Conservation (phyloP, 148 eudicot species). For the Rhododendron ferrugineum region DNA sequence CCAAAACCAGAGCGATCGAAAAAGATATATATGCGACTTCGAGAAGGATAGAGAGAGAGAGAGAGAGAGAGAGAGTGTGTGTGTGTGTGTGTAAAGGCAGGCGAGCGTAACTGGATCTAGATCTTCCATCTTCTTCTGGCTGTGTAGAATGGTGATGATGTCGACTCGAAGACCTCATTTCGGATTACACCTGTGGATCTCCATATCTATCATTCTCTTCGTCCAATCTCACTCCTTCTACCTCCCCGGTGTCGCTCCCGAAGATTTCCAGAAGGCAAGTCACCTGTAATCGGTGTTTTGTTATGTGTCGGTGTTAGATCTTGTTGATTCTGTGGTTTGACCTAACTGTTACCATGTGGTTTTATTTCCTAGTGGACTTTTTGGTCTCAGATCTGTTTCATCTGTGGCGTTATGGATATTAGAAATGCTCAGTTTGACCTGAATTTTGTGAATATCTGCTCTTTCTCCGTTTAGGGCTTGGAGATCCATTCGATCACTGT, state of each 20-base stretch:
- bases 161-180: neutral
- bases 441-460: neutral
- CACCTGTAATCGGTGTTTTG: neutral
- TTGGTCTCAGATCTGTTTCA: neutral
- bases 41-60: neutral
- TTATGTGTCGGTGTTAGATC: neutral
- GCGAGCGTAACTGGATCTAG: neutral
- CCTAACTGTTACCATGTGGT: neutral
- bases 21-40: neutral
- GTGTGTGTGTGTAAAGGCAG: neutral
- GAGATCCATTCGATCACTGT: neutral
- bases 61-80: neutral
- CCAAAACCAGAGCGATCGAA: neutral
- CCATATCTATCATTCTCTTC: constrained; percentile 17
- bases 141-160: neutral
- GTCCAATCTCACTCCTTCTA: constrained; percentile 29
- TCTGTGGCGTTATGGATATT: neutral
- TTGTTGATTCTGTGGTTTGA: neutral
- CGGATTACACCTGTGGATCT: constrained; percentile 18
- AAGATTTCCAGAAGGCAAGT: constrained; percentile 43
- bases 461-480: neutral
- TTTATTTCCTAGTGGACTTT: neutral
- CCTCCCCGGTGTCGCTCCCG: constrained; percentile 57
- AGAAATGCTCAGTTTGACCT: neutral
- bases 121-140: neutral